Evolutionary conservation across 441 rosid genomes (phyloP).

Genomic region (Adansonia madagascariensis): DNA sequence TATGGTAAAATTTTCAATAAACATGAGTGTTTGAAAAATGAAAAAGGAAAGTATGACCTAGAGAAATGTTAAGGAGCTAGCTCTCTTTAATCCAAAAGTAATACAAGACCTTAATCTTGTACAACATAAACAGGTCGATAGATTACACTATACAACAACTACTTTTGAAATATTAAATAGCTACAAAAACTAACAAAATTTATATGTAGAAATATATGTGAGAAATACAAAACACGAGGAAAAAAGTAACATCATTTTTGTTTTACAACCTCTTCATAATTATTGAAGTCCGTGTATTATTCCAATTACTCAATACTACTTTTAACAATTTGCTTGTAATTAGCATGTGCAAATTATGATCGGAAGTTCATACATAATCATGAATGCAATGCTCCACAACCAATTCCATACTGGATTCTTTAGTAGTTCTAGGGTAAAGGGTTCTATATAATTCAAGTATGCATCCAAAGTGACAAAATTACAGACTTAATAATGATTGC

Average conservation of each 20-base stretch:
- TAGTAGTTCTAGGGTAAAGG: not conserved
- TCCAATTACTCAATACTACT: not conserved
- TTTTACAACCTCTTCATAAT: not conserved
- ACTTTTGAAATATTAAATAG: not conserved
- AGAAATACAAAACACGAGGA: not conserved
- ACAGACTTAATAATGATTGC: not conserved
- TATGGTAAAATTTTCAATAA: not conserved
- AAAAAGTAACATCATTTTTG: not conserved
- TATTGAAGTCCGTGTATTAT: not conserved
- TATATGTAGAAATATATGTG: not conserved
- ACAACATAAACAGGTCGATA: not conserved
- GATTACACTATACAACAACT: not conserved
- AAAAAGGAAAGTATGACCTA: not conserved
- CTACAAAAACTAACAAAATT: not conserved
- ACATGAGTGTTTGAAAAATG: not conserved
- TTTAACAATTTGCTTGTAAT: not conserved
- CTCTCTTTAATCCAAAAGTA: not conserved
- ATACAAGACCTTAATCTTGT: not conserved
- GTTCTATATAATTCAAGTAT: not conserved
- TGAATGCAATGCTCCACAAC: not conserved
- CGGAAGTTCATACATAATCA: not conserved
- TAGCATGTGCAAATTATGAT: not conserved
- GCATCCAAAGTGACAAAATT: not conserved
- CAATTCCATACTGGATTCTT: not conserved
- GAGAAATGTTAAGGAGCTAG: not conserved